Evolutionary conservation across 257 asterid species (phyloP).

Genomic region (Lavandula angustifolia): DNA sequence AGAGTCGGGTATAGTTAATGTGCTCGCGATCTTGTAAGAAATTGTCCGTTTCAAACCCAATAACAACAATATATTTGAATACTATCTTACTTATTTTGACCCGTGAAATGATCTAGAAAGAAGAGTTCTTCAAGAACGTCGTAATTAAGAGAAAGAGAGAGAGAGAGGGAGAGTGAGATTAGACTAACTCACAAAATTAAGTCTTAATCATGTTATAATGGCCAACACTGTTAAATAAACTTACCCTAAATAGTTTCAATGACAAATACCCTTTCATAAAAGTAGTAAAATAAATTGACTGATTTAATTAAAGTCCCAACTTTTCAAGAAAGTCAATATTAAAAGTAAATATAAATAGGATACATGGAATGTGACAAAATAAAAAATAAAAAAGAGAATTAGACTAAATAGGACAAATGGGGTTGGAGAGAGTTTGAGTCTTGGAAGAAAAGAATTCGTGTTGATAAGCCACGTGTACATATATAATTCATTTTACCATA

Average conservation of each 20-base stretch:
- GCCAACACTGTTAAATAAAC: constrained; percentile 21
- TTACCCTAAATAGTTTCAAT: neutral
- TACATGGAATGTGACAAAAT: neutral
- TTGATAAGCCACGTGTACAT: constrained; percentile 27
- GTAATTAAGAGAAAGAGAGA: neutral
- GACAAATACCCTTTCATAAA: neutral
- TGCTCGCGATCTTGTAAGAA: too few species aligned
- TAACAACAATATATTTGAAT: too few species aligned
- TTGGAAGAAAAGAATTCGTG: constrained; percentile 42
- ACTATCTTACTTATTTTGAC: too few species aligned
- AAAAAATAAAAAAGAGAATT: neutral
- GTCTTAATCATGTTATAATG: constrained; percentile 27
- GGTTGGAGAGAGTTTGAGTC: constrained; percentile 35
- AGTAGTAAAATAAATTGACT: constrained; percentile 22
- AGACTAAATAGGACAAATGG: too few species aligned
- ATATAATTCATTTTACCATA: neutral
- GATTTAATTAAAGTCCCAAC: neutral
- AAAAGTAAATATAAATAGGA: constrained; percentile 10
- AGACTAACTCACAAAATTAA: constrained; percentile 35
- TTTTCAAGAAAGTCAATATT: constrained; percentile 23
- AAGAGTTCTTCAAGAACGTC: neutral
- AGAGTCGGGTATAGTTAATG: too few species aligned
- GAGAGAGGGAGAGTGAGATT: neutral
- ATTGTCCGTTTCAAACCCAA: too few species aligned
- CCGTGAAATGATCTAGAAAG: too few species aligned